Base-by-base conservation (phyloP, 202 grass and related monocot species). In the Setaria viridis region DNA sequence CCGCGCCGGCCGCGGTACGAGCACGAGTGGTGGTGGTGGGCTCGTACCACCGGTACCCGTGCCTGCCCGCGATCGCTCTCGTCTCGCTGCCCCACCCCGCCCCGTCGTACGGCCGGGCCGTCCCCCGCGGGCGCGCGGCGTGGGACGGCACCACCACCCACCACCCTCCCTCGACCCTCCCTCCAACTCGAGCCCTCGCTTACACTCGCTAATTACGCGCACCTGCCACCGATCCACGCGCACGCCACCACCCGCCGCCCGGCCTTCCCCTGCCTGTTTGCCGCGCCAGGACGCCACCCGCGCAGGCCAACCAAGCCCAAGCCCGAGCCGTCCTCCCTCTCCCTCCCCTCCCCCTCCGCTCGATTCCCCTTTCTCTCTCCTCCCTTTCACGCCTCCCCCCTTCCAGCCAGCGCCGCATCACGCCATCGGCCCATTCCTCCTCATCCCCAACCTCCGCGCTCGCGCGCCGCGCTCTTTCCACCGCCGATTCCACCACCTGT, bases 351-450 rank as follows among this genome's bases (percentile, higher is more conserved):
- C 20, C 20, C 13, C 56, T 42, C 70, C 58, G 37, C 51, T 72
- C 86, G 57, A 62, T 48, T 47, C 67, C 60, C 9, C 72, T 80
- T 30, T 46, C 43, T 70, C 37, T 59, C 75, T 11, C 67, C 55
- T 8, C 0, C 39, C 68, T 25, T 16, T 53, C 75, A 29, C 37
- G 1, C 43, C 77, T 7, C 17, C 12, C 74, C 34, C 81, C 56
- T 3, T 41, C 39, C 39, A 41, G 39, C 84, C 88, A 78, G 47
- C 84, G 83, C 79, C n/a, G 71, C 71, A 72, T 35, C 59, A 50
- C 68, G 21, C 37, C 46, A 45, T 29, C 15, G 7, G 13, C 11
- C 14, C 55, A 69, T 21, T 34, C 49, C 62, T 81, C 3, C 47
- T 39, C 66, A 13, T 72, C 67, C 15, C 46, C 48, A 51, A 3